Conservation (phyloP, 768 basidiomycete species). For the Hygrocybe coccinea region DNA sequence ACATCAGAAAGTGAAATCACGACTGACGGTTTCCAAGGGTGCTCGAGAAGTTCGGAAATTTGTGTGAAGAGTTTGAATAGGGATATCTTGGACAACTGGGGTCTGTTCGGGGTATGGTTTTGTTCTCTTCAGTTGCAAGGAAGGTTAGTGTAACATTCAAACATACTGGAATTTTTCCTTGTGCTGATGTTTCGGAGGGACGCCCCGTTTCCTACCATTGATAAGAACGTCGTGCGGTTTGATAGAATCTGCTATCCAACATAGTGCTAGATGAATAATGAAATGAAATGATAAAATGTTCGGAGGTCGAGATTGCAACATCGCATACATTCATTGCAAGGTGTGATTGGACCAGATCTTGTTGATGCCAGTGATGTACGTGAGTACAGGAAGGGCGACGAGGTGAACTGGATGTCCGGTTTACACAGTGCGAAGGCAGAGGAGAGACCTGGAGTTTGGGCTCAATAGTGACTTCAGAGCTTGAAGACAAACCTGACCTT, state of each 20-base stretch:
- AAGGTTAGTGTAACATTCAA: background rate
- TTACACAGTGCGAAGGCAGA: conserved; percentile 43
- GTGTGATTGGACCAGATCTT: conserved; percentile 29
- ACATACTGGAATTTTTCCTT: conserved; percentile 57
- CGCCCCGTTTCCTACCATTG: conserved; percentile 75
- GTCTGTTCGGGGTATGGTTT: conserved; percentile 33
- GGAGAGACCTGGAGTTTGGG: conserved; percentile 39
- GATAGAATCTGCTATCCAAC: conserved; percentile 55
- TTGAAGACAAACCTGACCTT: conserved; percentile 38
- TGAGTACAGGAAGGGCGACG: conserved; percentile 55
- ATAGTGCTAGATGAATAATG: conserved; percentile 49
- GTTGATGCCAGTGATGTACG: conserved; percentile 31
- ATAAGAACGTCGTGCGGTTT: conserved; percentile 60
- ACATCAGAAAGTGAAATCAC: background rate
- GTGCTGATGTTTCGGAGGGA: conserved; percentile 64
- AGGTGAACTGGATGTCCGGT: conserved; percentile 57
- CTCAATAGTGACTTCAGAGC: background rate
- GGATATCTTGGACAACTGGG: conserved; percentile 48
- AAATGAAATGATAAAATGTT: background rate
- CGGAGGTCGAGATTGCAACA: background rate
- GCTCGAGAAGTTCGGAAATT: conserved; percentile 13
- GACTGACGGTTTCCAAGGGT: conserved; percentile 17
- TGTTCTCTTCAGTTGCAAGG: background rate
- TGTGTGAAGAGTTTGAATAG: conserved; percentile 45
- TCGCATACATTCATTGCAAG: conserved; percentile 66